Percentiles rank a stretch among this genome's conserved stretches.
Conservation (phyloP, 495 filamentous ascomycete species). For the Hypoxylon rickii region DNA sequence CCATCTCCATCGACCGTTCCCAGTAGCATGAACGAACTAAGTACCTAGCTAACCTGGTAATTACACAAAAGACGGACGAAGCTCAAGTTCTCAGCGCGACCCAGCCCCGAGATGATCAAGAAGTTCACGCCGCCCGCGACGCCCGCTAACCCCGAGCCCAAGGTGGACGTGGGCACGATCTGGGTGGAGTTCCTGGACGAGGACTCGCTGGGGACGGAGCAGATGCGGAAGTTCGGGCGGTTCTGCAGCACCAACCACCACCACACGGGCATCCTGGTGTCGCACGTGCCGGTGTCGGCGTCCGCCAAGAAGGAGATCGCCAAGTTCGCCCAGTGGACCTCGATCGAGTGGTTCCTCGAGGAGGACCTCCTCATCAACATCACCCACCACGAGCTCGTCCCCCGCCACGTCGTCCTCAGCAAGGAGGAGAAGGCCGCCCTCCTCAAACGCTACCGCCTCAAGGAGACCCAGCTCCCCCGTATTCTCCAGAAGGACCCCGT, state of each 20-base stretch:
- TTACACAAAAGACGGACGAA: conserved; percentile 66
- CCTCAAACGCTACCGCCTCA: conserved; percentile 86
- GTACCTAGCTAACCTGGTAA: conserved; percentile 36
- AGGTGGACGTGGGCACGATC: conserved; percentile 79
- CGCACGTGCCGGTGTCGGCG: conserved; percentile 76
- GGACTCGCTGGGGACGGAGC: conserved; percentile 78
- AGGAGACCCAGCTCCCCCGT: conserved; percentile 94
- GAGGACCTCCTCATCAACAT: conserved; percentile 97
- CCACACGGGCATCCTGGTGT: conserved; percentile 87
- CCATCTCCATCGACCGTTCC: too few species aligned
- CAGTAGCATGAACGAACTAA: too few species aligned
- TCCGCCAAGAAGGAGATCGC: conserved; percentile 85
- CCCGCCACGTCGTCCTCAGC: conserved; percentile 88
- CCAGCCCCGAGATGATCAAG: conserved; percentile 77
- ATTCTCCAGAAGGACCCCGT: conserved; percentile 92
- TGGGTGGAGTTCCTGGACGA: conserved; percentile 88
- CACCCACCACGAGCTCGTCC: conserved; percentile 95
- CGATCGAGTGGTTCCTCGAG: conserved; percentile 93
- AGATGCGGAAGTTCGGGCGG: conserved; percentile 86
- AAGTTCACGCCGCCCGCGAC: conserved; percentile 76
- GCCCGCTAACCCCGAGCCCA: conserved; percentile 64
- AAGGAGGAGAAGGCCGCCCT: conserved; percentile 84
- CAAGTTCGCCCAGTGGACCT: conserved; percentile 65
- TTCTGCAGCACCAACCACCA: conserved; percentile 75
- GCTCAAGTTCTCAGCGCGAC: conserved; percentile 85